Percentiles rank a stretch among this genome's conserved stretches.
phyloP scores from a whole-genome alignment of 148 eudicot species.

The Limonium bicolor region DNA sequence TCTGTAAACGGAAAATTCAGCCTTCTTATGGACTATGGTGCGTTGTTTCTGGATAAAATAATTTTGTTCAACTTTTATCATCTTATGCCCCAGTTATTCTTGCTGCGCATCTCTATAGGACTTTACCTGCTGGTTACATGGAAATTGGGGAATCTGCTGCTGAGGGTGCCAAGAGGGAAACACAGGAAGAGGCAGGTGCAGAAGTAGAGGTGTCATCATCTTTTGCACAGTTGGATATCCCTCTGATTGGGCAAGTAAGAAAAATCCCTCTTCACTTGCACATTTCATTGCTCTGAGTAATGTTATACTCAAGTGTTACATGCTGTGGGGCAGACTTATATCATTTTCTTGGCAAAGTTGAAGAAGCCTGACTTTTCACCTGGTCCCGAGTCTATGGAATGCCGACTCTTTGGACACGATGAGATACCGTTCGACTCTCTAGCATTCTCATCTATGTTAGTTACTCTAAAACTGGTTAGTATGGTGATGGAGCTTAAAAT shows the following conservation, averaged over 20 bases:
- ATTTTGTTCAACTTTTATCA: neutral
- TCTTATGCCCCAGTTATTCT: neutral
- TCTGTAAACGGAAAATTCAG: constrained; percentile 86
- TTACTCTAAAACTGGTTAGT: constrained; percentile 69
- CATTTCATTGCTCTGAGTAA: constrained; percentile 5
- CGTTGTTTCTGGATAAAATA: constrained; percentile 9
- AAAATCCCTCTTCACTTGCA: neutral
- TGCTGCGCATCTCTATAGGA: constrained; percentile 28
- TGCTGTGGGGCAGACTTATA: constrained; percentile 54
- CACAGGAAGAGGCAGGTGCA: constrained; percentile 89
- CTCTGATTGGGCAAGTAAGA: constrained; percentile 94
- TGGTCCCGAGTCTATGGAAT: constrained; percentile 89
- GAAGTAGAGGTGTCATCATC: constrained; percentile 76
- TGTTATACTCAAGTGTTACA: constrained; percentile 7
- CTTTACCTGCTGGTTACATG: constrained; percentile 98
- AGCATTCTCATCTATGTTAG: constrained; percentile 92
- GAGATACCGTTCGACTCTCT: constrained; percentile 83
- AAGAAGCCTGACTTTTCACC: constrained; percentile 81
- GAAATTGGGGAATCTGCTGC: constrained; percentile 98
- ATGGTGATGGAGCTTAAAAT: constrained; percentile 6
- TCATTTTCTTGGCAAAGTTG: constrained; percentile 80
- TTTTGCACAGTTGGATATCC: constrained; percentile 90
- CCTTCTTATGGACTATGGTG: constrained; percentile 96
- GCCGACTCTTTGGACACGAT: constrained; percentile 60
- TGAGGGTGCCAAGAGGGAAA: constrained; percentile 86